Base-by-base conservation (phyloP, 2,329 filamentous ascomycete species). In the Trichocomaceae sp. region DNA sequence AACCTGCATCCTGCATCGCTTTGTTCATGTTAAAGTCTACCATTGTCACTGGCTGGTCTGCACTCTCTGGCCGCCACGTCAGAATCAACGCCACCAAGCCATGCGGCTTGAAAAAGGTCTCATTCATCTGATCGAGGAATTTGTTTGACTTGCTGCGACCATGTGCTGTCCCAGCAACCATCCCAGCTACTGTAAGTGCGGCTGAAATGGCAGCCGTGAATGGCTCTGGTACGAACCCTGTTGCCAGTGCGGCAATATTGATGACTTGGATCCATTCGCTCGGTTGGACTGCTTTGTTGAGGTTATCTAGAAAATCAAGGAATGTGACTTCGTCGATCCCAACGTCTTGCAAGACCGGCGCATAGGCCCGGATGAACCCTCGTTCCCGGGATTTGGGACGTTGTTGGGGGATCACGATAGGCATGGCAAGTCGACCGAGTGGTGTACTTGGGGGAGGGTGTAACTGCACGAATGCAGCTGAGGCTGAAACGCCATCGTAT, bases 121-220 rank as follows among this genome's bases (percentile, higher is more conserved):
- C 71, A 60, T 84, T 84, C 60, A 82, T 73, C 26, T 71, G 66
- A 59, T 82, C 75, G 10, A 85, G 72, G 62, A 81, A 84, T 0
- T 63, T 68, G 61, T 83, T 83, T 0, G 77, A 73, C 35, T 72
- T 33, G 31, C 19, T 22, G 68, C 59, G 69, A 66, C 17, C 12
- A 15, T 51, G 48, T n/a, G n/a, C n/a, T n/a, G n/a, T n/a, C n/a
- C n/a, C n/a, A n/a, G n/a, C n/a, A n/a, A n/a, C n/a, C n/a, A n/a
- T n/a, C n/a, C n/a, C n/a, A n/a, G n/a, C n/a, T 22, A 4, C 39
- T 41, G n/a, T 1, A 41, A 5, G 17, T n/a, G n/a, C n/a, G n/a
- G 20, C 17, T 2, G 39, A 41, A 9, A 41, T 41, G 7, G 20
- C 17, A 5, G 20, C n/a, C 2, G 39, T 20, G 39, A 41, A 41